Conservation (phyloP, 2,329 filamentous ascomycete species). For the Cyphellophora attinorum region DNA sequence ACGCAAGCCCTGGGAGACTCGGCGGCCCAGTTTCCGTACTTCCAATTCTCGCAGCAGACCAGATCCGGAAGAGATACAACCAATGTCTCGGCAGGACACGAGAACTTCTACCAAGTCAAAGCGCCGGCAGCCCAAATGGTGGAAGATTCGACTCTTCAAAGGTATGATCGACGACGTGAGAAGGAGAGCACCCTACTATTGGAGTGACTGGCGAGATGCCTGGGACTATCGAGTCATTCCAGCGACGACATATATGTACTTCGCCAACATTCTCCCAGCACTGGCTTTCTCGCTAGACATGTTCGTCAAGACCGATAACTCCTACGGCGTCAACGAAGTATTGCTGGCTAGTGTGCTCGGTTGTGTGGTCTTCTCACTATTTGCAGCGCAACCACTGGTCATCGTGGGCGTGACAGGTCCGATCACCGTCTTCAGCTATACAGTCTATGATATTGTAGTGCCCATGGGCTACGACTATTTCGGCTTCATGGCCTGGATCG, state of each 20-base stretch:
- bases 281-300: slow-evolving; percentile 86
- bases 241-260: slow-evolving; percentile 88
- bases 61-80: slow-evolving; percentile 15
- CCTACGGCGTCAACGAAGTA: slow-evolving; percentile 85
- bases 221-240: slow-evolving; percentile 87
- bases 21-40: slow-evolving; percentile 9
- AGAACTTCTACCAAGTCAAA: slow-evolving; percentile 12
- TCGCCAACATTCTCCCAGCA: slow-evolving; percentile 82
- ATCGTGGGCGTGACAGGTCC: slow-evolving; percentile 88
- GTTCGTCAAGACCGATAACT: slow-evolving; percentile 77
- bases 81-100: slow-evolving; percentile 11
- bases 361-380: slow-evolving; percentile 67
- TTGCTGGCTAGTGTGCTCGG: slow-evolving; percentile 77
- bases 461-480: slow-evolving; percentile 72
- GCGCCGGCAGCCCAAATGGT: slow-evolving; percentile 46
- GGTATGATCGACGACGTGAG: slow-evolving; percentile 74
- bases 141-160: slow-evolving; percentile 63
- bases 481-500: slow-evolving; percentile 87
- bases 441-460: slow-evolving; percentile 78
- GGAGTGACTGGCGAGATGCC: slow-evolving; percentile 75
- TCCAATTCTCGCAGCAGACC: slow-evolving; percentile 3
- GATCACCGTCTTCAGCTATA: slow-evolving; percentile 91
- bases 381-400: slow-evolving; percentile 75
- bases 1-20: slow-evolving; percentile 14
- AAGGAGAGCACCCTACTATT: slow-evolving; percentile 65